A percentile compares a stretch with the other conserved stretches of the same genome.
These are phyloP conservation scores for Mycothermus thermophilus DNA, from an alignment of 495 filamentous ascomycete genomes.

Conservation along the genomic window DNA sequence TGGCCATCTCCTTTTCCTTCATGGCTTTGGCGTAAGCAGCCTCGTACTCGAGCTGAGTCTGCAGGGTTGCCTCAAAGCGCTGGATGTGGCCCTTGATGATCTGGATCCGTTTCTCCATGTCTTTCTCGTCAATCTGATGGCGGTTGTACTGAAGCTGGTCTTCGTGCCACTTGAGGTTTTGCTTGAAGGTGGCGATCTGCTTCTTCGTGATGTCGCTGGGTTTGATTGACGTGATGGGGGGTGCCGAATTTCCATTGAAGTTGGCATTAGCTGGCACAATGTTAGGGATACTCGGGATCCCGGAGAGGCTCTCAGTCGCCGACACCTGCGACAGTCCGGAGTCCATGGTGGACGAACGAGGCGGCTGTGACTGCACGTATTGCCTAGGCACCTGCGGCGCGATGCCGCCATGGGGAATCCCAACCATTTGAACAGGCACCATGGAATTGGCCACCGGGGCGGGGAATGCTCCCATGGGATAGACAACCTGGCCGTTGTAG, in stretches of 20 bases:
- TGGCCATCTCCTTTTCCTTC: constrained; percentile 8
- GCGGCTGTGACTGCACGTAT: constrained; percentile 12
- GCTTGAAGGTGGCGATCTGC: constrained; percentile 33
- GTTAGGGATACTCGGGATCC: background rate
- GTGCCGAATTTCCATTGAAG: constrained; percentile 14
- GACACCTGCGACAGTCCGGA: background rate
- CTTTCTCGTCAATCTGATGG: constrained; percentile 37
- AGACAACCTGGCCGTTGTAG: constrained; percentile 36
- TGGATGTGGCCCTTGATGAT: constrained; percentile 21
- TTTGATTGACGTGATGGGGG: constrained; percentile 31
- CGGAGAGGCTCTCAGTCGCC: constrained; percentile 2
- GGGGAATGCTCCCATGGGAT: constrained; percentile 21
- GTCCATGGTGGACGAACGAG: no score
- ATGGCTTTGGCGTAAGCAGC: constrained; percentile 11
- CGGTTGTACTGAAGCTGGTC: constrained; percentile 34
- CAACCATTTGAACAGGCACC: constrained; percentile 14
- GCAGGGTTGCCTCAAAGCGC: constrained; percentile 25
- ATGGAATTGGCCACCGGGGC: constrained; percentile 7
- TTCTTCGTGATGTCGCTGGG: constrained; percentile 35
- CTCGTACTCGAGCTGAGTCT: constrained; percentile 25
- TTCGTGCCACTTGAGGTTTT: constrained; percentile 31
- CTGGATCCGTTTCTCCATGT: constrained; percentile 19
- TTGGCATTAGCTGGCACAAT: constrained; percentile 12
- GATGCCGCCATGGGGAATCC: constrained; percentile 9
- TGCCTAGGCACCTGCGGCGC: constrained; percentile 4